Conservation (phyloP, 176 grass and related monocot species). For the Oryza meyeriana region DNA sequence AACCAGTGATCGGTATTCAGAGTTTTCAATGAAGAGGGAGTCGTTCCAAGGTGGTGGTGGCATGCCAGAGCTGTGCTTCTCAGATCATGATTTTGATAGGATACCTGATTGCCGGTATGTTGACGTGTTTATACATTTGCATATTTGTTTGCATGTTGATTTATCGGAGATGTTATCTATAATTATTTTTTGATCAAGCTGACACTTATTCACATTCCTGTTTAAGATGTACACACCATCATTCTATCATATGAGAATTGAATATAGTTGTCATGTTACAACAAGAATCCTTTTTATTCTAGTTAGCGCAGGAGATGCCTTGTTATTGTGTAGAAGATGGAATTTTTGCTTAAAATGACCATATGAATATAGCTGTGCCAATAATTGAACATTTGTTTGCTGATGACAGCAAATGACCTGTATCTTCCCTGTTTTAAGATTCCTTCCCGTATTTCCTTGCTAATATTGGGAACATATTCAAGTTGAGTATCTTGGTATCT, state of each 20-base stretch:
- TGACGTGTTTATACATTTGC: neutral
- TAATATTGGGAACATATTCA: neutral
- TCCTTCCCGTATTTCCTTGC: neutral
- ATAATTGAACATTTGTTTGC: neutral
- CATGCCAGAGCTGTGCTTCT: conserved; percentile 52
- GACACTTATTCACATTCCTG: neutral
- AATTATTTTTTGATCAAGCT: neutral
- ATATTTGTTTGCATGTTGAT: conserved; percentile 14
- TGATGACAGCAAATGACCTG: neutral
- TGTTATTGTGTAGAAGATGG: neutral
- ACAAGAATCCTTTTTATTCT: neutral
- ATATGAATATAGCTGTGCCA: neutral
- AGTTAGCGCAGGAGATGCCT: neutral
- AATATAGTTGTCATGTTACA: neutral
- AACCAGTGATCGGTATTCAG: conserved; percentile 30
- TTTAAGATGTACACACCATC: neutral
- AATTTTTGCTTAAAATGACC: neutral
- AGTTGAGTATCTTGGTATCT: conserved; percentile 9
- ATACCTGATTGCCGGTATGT: conserved; percentile 64
- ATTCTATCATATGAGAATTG: neutral
- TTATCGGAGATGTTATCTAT: neutral
- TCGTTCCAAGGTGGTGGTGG: conserved; percentile 61
- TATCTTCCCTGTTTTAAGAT: neutral
- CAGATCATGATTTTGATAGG: conserved; percentile 63
- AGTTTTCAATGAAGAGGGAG: conserved; percentile 55